Percentiles rank a stretch among this genome's conserved stretches.
Evolutionary conservation across 1,284 basidiomycete genomes (phyloP).

Genomic region (Moesziomyces sp.): DNA sequence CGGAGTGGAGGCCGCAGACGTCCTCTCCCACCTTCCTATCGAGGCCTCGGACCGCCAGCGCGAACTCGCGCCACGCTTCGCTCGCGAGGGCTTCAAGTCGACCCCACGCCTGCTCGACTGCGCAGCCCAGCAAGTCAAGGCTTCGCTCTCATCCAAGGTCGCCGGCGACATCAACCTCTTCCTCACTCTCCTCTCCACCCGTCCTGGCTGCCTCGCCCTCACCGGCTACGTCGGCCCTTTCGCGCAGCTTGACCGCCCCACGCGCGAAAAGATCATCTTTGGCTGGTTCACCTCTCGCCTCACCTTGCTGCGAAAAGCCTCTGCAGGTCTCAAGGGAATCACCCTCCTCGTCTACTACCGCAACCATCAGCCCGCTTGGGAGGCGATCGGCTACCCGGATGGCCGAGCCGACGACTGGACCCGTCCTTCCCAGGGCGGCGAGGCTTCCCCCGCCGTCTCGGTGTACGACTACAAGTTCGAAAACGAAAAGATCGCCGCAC

Average conservation of each 20-base stretch:
- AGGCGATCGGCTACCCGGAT: conserved; percentile 64
- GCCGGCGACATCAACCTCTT: conserved; percentile 53
- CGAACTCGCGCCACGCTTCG: conserved; percentile 52
- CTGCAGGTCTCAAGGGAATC: conserved; percentile 58
- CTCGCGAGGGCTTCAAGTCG: conserved; percentile 53
- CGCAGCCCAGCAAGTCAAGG: conserved; percentile 51
- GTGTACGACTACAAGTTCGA: conserved; percentile 61
- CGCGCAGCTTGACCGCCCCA: conserved; percentile 41
- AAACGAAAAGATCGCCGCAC: conserved; percentile 58
- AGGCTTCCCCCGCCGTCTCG: conserved; percentile 23
- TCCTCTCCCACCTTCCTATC: conserved; percentile 54
- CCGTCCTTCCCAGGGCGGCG: conserved; percentile 20
- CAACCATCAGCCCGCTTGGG: conserved; percentile 54
- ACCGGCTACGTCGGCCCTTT: conserved; percentile 62
- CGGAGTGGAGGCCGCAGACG: conserved; percentile 51
- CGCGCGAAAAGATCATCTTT: conserved; percentile 44
- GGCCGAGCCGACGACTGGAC: conserved; percentile 59
- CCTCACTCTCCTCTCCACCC: conserved; percentile 55
- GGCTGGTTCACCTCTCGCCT: conserved; percentile 57
- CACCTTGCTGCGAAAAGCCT: conserved; percentile 59
- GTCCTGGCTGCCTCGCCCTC: conserved; percentile 58
- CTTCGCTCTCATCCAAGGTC: conserved; percentile 52
- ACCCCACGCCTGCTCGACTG: conserved; percentile 55
- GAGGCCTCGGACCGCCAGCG: conserved; percentile 54
- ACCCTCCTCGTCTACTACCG: conserved; percentile 61